Percentiles rank a stretch among this genome's conserved stretches.
Evolutionary conservation across 2,329 filamentous ascomycete genomes (phyloP).

Genomic region (Metarhizium humberi): DNA sequence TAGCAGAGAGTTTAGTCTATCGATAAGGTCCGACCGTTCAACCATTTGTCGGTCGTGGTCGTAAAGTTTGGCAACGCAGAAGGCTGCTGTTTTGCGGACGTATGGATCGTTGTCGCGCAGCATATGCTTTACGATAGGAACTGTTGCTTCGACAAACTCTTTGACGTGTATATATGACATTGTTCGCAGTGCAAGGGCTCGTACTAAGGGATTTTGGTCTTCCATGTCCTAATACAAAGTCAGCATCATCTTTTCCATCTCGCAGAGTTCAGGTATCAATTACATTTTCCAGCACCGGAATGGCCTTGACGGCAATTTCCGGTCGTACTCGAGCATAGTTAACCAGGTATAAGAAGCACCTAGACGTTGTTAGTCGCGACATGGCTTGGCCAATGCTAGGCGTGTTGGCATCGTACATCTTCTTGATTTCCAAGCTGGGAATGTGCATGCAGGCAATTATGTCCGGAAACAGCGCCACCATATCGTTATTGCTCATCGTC

Average conservation of each 20-base stretch:
- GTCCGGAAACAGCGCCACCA: conserved; percentile 94
- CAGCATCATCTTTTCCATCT: conserved; percentile 5
- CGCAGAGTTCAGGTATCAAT: conserved; percentile 13
- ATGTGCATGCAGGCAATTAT: conserved; percentile 94
- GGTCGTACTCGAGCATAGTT: conserved; percentile 95
- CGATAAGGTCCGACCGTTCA: conserved; percentile 84
- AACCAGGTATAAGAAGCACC: conserved; percentile 95
- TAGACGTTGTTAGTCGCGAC: conserved; percentile 25
- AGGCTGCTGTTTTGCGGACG: conserved; percentile 93
- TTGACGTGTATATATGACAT: conserved; percentile 97
- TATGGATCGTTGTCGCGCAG: conserved; percentile 87
- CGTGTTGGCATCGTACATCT: conserved; percentile 58
- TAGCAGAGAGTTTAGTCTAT: conserved; percentile 78
- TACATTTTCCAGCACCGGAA: conserved; percentile 77
- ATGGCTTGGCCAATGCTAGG: neutral
- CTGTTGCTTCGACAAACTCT: conserved; percentile 87
- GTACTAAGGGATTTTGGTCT: conserved; percentile 82
- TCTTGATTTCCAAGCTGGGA: conserved; percentile 94
- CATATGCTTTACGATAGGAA: conserved; percentile 73
- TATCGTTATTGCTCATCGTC: conserved; percentile 99
- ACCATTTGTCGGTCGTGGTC: conserved; percentile 90
- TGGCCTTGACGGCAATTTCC: conserved; percentile 85
- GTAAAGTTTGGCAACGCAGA: conserved; percentile 94
- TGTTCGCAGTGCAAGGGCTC: conserved; percentile 83
- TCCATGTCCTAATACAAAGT: conserved; percentile 67